Base-by-base conservation (phyloP, 768 basidiomycete species). In the Phylloporus arenicola region DNA sequence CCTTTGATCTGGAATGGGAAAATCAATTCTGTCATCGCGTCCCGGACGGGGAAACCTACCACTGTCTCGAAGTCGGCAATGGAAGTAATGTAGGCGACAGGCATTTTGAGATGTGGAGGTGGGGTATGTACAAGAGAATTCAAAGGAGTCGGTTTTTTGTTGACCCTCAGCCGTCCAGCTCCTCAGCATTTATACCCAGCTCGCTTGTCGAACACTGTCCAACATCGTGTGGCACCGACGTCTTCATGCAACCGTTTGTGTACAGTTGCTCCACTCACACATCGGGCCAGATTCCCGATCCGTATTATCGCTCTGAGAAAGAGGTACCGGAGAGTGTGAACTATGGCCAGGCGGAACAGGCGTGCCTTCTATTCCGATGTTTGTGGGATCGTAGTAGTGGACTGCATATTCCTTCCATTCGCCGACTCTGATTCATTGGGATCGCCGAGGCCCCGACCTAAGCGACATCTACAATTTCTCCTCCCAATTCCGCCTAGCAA, bases 291-390 rank as follows among this genome's bases (percentile, higher is more conserved):
- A 66, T 66, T 48, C 50, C 59, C 46, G 49, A 62, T 62, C 57
- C 31, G 46, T 50, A 51, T 39, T 30, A 52, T 54, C 48, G 38
- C 47, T 50, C 49, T 51, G 53, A 31, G 54, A 44, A 49, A 34
- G 48, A 61, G 19, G 34, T 53, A 46, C 51, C 45, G 43, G 53
- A 55, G 54, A 57, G 40, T 29, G 44, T 44, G 57, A 63, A 46
- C 16, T 45, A 52, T 51, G 52, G 43, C 64, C 64, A 67, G 64
- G 64, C 57, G 60, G 58, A 56, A 44, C 47, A 48, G 58, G 62
- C 64, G 58, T 65, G 64, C 55, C 55, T 53, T 64, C 64, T 62
- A 64, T 65, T 66, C 54, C 51, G 45, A 44, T 40, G 43, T 56
- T 52, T 64, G 62, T 57, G 57, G 57, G 50, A 50, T 56, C 60